These are phyloP conservation scores for Candida mesenterica DNA, from an alignment of 1,139 yeast species.

Conservation along the genomic window DNA sequence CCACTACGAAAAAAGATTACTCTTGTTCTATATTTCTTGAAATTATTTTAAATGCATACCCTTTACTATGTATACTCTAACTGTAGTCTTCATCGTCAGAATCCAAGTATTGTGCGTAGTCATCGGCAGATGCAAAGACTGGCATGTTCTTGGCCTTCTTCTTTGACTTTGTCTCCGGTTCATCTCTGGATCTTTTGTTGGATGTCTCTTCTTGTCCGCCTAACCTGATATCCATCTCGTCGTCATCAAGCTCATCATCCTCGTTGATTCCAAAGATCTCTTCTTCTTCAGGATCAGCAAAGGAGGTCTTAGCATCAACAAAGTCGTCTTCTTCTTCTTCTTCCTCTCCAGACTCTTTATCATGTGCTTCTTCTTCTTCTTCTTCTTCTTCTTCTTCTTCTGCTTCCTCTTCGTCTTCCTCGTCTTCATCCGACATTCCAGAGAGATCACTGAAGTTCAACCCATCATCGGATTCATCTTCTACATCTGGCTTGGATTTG, in stretches of 20 bases:
- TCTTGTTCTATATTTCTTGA: too few species aligned
- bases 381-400: slow-evolving; percentile 25
- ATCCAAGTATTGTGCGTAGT: slow-evolving; percentile 72
- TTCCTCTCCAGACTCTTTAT: slow-evolving; percentile 28
- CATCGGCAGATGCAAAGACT: slow-evolving; percentile 86
- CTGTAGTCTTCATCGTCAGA: slow-evolving; percentile 55
- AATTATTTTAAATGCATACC: too few species aligned
- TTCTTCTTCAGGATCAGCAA: slow-evolving; percentile 19
- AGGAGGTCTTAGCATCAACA: slow-evolving; percentile 16
- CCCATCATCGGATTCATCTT: slow-evolving; percentile 47
- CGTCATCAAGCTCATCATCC: slow-evolving; percentile 41
- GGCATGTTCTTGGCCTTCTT: slow-evolving; percentile 70
- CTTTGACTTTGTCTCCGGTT: slow-evolving; percentile 45
- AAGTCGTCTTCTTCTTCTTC: slow-evolving; percentile 28
- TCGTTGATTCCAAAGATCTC: slow-evolving; percentile 31
- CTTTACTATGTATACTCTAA: too few species aligned
- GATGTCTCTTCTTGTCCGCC: slow-evolving; percentile 20
- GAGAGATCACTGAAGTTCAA: slow-evolving; percentile 48
- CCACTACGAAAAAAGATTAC: too few species aligned
- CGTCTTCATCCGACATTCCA: slow-evolving; percentile 38
- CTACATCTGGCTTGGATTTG: slow-evolving; percentile 79
- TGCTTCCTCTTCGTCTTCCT: slow-evolving; percentile 21
- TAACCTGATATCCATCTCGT: slow-evolving; percentile 22
- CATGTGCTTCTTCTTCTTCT: slow-evolving; percentile 19
- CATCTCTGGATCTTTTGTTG: slow-evolving; percentile 12